Evolutionary conservation across 139 green algal genomes (phyloP), one percentile per base, ranked within the genome.

Genomic region (Picochlorum sp.): DNA sequence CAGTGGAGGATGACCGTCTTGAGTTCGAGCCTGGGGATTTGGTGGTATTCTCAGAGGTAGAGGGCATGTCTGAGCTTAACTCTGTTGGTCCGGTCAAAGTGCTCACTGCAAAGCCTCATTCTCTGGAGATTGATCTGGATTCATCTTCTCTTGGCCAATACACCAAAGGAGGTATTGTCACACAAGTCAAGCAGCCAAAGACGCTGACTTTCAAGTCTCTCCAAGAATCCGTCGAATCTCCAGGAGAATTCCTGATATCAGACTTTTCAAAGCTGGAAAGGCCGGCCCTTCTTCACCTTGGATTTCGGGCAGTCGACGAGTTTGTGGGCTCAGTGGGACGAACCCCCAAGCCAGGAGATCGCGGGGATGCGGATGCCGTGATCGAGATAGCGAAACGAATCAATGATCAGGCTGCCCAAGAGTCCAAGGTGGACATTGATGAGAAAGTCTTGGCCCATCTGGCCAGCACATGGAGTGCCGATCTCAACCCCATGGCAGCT

Each of bases 241-340:
- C 94, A 10, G 94, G 94, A 0, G 92, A 98, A 57, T 96, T 99
- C 63, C 80, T 98, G 34, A 68, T 97, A n/a, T 83, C 67, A 15
- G 94, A 98, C 67, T 98, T 98, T 61, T 69, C 87, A 65, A 99
- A 99, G 83, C 73, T 98, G 49, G 94, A 98, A 52, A 82, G 90
- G 30, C 74, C 90, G 0, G 69, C 83, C 4, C 68, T 92, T 58
- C 86, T 99, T 60, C 93, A 99, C 70, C 34, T 97, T 2, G 91
- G 74, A 16, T 98, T 98, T 70, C 83, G 90, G 69, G 92, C 92
- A 0, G 76, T 98, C 41, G 91, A 97, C 66, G 64, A 66, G 3
- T 98, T 95, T 67, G 68, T 61, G 2, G 6, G 9, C 9, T 16
- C 88, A 55, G 41, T 62, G 10, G 84, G 81, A 4, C 63, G 79